Percentiles rank a stretch among this genome's conserved stretches.
Conservation (phyloP, 2,329 filamentous ascomycete species). For the Ophiocordyceps camponoti-floridani region DNA sequence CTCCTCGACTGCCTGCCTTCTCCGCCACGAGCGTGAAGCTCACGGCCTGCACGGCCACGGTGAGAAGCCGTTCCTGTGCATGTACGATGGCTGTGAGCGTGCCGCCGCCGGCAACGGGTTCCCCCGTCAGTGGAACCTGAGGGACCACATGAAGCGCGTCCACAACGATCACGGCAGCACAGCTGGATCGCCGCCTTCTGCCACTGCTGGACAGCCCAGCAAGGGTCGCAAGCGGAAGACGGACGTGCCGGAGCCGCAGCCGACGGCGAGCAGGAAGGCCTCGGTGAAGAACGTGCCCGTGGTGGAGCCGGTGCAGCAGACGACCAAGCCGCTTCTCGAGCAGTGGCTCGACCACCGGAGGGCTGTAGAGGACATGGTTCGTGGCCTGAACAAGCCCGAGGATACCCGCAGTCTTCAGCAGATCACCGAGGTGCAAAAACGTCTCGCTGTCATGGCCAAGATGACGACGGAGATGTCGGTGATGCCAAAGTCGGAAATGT, state of each 20-base stretch:
- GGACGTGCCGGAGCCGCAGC: slow-evolving; percentile 23
- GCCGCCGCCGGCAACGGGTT: slow-evolving; percentile 72
- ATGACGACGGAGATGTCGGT: slow-evolving; percentile 18
- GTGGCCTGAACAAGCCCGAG: slow-evolving; percentile 28
- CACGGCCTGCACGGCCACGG: slow-evolving; percentile 93
- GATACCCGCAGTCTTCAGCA: slow-evolving; percentile 34
- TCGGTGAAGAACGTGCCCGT: slow-evolving; percentile 21
- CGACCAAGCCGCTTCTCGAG: slow-evolving; percentile 25
- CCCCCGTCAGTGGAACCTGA: slow-evolving; percentile 85
- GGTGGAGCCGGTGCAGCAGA: slow-evolving; percentile 13
- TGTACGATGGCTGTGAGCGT: slow-evolving; percentile 74
- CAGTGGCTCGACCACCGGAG: slow-evolving; percentile 46
- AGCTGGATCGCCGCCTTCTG: slow-evolving; percentile 21
- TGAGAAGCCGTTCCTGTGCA: slow-evolving; percentile 80
- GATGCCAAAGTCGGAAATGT: slow-evolving; percentile 7
- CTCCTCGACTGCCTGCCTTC: slow-evolving; percentile 85
- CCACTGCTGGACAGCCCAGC: slow-evolving; percentile 12
- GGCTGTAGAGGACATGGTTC: slow-evolving; percentile 41
- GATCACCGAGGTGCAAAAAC: slow-evolving; percentile 31
- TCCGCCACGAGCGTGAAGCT: slow-evolving; percentile 88
- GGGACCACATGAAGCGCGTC: slow-evolving; percentile 93
- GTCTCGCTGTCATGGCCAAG: slow-evolving; percentile 32
- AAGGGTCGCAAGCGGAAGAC: slow-evolving; percentile 43
- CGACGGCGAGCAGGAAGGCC: slow-evolving; percentile 28
- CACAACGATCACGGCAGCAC: slow-evolving; percentile 45